Evolutionary conservation across 768 basidiomycete species (phyloP), one percentile per base, ranked within the genome.

Genomic region (Boletus reticulatus): DNA sequence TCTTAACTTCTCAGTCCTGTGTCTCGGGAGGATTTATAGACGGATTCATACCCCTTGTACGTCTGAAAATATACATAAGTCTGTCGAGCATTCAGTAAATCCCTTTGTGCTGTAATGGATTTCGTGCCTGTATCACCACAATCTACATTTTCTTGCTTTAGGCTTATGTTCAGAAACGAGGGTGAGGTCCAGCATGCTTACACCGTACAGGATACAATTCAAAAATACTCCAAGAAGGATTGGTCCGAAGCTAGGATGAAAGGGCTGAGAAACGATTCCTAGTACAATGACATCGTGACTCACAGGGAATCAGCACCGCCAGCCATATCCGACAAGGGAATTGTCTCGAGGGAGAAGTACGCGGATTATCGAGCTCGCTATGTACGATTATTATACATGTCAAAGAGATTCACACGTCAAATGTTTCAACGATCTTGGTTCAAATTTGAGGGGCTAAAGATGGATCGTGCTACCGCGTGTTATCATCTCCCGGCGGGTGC

Each of bases 221-320:
- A 63, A 20, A 42, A 50, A 50, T 8, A 50, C 52, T 6, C 62
- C 61, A 31, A 51, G 29, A 3, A 63, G 53, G 48, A 62, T 59
- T 10, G 67, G 62, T 3, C 71, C 66, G 34, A 70, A 84, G 0
- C 75, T 71, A 0, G 58, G 45, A 2, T 12, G 10, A 73, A 79
- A 34, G 75, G 74, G 0, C 75, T 73, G 4, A 83, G 79, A 3
- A 46, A 41, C 6, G 4, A 27, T 29, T 11, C 17, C 4, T 9
- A 14, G 44, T 5, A 49, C 17, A 11, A 19, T 19, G 31, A 20
- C 24, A 2, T 27, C 2, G 6, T 34, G 16, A 42, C 48, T 50
- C 43, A 58, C 57, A 42, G 11, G 29, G 27, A 43, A 3, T 19
- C 43, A 7, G 2, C 22, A 17, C 11, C n/a, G 2, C 3, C 8